These are phyloP conservation scores for Podila clonocystis DNA, from an alignment of 192 early-diverging fungal species.

Conservation along the genomic window DNA sequence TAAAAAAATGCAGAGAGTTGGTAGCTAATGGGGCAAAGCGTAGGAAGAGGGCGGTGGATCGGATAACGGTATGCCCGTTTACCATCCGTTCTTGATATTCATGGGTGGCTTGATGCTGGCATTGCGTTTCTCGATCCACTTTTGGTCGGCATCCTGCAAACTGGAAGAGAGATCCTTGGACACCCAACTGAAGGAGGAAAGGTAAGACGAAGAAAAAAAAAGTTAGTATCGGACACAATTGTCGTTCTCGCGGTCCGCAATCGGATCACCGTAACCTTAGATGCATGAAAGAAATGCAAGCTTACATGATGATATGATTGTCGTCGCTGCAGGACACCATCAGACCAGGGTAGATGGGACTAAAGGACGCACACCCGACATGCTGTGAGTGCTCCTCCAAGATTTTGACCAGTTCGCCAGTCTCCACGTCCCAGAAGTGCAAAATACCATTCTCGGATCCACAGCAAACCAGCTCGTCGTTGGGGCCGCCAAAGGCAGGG, in stretches of 20 bases:
- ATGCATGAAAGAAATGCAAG: background rate
- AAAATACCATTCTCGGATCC: constrained; percentile 30
- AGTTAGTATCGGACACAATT: background rate
- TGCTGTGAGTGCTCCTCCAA: constrained; percentile 34
- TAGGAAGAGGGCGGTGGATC: too few relatives aligned
- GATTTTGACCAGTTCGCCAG: constrained; percentile 18
- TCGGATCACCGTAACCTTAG: background rate
- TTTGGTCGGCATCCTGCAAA: constrained; percentile 18
- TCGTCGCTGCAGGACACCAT: constrained; percentile 33
- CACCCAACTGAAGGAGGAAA: constrained; percentile 15
- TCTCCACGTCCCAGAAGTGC: constrained; percentile 29
- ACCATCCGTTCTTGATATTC: constrained; percentile 35
- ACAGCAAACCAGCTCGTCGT: constrained; percentile 18
- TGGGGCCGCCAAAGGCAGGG: constrained; percentile 14
- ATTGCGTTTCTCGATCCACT: constrained; percentile 13
- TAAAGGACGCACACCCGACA: constrained; percentile 4
- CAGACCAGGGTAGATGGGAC: constrained; percentile 19
- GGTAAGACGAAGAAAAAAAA: constrained; percentile 3
- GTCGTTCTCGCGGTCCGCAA: too few relatives aligned
- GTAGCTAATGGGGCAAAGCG: background rate
- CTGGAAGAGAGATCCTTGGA: constrained; percentile 13
- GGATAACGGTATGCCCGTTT: background rate
- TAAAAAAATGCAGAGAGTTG: too few relatives aligned
- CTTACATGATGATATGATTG: constrained; percentile 27
- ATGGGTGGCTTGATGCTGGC: constrained; percentile 2